Evolutionary conservation across 2,329 filamentous ascomycete genomes (phyloP).

Genomic region (Aspergillus spinulosporus): DNA sequence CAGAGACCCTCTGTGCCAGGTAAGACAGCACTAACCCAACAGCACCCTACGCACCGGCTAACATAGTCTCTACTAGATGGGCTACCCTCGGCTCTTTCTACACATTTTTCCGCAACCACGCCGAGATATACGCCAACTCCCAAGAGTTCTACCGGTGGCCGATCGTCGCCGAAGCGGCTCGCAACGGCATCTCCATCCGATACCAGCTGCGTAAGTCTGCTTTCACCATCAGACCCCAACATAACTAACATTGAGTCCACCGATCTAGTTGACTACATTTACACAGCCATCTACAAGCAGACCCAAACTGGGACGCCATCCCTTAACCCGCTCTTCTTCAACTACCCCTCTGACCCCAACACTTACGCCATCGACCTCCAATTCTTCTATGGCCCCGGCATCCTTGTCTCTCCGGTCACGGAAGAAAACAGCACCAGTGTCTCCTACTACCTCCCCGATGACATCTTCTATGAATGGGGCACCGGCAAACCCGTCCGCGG

Average conservation of each 20-base stretch:
- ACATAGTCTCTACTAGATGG: not conserved
- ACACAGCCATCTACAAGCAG: slow-evolving; percentile 4
- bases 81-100: slow-evolving; percentile 6
- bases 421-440: slow-evolving; percentile 9
- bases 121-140: not conserved
- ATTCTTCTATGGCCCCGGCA: slow-evolving; percentile 3
- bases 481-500: slow-evolving; percentile 7
- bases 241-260: not conserved
- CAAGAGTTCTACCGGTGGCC: slow-evolving; percentile 7
- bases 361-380: not conserved
- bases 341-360: slow-evolving; percentile 1
- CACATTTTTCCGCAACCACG: slow-evolving; percentile 7
- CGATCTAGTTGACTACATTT: not conserved
- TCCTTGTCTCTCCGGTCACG: slow-evolving; percentile 1
- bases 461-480: slow-evolving; percentile 13
- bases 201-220: not conserved
- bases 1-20: slow-evolving; percentile 1
- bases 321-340: slow-evolving; percentile 1
- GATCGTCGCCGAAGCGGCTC: not conserved
- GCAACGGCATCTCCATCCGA: not conserved
- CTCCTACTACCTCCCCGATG: slow-evolving; percentile 7
- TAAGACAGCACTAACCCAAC: not conserved
- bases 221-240: not conserved
- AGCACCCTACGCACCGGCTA: too few species aligned
- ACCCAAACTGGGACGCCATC: not conserved